Percentiles rank a stretch among this genome's conserved stretches.
Evolutionary conservation across 192 early-diverging fungal species (phyloP).

Genomic region (Fimicolochytrium jonesii): DNA sequence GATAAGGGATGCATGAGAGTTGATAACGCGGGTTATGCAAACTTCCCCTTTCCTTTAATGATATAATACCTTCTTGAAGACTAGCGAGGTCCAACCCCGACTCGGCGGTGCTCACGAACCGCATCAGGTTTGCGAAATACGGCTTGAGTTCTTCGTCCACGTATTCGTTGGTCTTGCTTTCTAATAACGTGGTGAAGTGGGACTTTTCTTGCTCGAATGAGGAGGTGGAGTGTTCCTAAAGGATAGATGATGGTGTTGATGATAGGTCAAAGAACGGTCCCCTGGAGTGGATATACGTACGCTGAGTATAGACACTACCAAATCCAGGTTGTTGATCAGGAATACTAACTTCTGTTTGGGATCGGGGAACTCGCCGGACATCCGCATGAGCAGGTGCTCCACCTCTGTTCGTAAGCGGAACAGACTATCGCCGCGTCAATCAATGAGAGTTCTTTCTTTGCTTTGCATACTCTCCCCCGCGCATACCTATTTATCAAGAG

Average conservation of each 20-base stretch:
- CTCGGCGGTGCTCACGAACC: slow-evolving; percentile 73
- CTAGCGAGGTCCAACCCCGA: slow-evolving; percentile 53
- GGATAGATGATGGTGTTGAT: too few relatives aligned
- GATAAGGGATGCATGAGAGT: not conserved
- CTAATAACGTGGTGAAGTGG: slow-evolving; percentile 60
- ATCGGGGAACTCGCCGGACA: slow-evolving; percentile 69
- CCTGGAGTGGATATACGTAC: slow-evolving; percentile 34
- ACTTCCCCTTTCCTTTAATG: not conserved
- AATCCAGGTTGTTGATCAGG: slow-evolving; percentile 93
- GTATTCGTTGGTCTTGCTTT: slow-evolving; percentile 66
- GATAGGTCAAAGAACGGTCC: slow-evolving; percentile 3
- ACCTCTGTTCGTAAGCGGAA: slow-evolving; percentile 71
- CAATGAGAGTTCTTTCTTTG: too few relatives aligned
- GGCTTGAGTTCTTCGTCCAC: slow-evolving; percentile 85
- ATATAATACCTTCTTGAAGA: slow-evolving; percentile 37
- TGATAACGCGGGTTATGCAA: not conserved
- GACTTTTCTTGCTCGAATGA: slow-evolving; percentile 46
- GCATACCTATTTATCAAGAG: slow-evolving; percentile 70
- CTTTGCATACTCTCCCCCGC: too few relatives aligned
- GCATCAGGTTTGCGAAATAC: slow-evolving; percentile 74
- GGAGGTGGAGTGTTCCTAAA: slow-evolving; percentile 40
- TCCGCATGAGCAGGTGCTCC: slow-evolving; percentile 67
- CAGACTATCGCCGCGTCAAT: too few relatives aligned
- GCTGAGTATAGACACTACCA: slow-evolving; percentile 73
- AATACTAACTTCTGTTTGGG: slow-evolving; percentile 70